A percentile compares a stretch with the other conserved stretches of the same genome.
Conservation (phyloP, 2,329 filamentous ascomycete genomes). For the Trematosphaeria pertusa region DNA sequence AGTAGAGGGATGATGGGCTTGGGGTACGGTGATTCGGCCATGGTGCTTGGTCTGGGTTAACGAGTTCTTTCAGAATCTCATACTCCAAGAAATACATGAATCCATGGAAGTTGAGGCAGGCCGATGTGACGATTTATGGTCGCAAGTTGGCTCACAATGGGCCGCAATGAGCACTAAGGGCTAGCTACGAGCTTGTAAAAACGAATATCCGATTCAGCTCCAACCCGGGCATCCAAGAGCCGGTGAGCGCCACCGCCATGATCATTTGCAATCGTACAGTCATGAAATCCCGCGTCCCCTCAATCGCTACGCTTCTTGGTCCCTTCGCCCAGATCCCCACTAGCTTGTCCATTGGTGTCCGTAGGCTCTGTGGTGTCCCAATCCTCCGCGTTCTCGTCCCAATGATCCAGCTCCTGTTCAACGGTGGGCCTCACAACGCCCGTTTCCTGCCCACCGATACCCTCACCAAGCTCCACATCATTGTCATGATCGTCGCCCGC, state of each 20-base stretch:
- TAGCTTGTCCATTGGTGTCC: conserved; percentile 36
- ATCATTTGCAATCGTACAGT: conserved; percentile 19
- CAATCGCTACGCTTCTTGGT: conserved; percentile 55
- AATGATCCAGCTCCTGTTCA: conserved; percentile 88
- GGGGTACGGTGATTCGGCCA: conserved; percentile 34
- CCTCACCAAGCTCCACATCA: conserved; percentile 79
- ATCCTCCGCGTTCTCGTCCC: conserved; percentile 84
- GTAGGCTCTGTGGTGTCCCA: conserved; percentile 66
- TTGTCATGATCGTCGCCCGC: conserved; percentile 63
- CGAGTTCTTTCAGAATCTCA: conserved; percentile 43
- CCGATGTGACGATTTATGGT: conserved; percentile 43
- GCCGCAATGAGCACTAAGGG: conserved; percentile 36
- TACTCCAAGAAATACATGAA: conserved; percentile 45
- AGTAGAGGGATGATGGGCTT: conserved; percentile 29
- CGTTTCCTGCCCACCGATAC: conserved; percentile 64
- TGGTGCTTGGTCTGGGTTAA: conserved; percentile 46
- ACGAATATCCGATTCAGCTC: conserved; percentile 43
- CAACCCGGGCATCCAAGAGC: neutral
- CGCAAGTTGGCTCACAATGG: conserved; percentile 35
- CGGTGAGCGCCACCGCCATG: conserved; percentile 3
- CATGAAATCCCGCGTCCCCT: conserved; percentile 15
- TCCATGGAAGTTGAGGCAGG: conserved; percentile 38
- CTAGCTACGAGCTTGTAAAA: conserved; percentile 46
- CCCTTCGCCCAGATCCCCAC: conserved; percentile 39
- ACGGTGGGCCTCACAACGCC: conserved; percentile 64